Evolutionary conservation across 1,284 basidiomycete genomes (phyloP), one percentile per base, ranked within the genome.

Genomic region (Sporisorium scitamineum): DNA sequence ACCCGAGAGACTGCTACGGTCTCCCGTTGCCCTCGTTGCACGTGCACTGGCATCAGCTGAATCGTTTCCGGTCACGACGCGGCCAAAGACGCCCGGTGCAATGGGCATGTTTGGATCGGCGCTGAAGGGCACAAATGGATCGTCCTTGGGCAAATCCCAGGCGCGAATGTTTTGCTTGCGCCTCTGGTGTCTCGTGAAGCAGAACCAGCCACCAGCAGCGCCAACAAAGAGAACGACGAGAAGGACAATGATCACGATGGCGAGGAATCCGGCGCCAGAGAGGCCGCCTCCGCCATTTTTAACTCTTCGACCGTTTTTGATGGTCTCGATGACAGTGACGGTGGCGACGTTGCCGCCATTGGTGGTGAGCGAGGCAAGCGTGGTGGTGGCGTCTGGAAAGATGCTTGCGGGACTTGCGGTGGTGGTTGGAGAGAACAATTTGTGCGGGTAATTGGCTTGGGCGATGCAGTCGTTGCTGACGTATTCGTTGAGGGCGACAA

Each of bases 331-430:
- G 8, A 76, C 65, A 10, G 70, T 71, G 22, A 73, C 64, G 7
- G 76, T 75, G 47, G 61, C 64, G 1, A 78, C 67, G 14, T 68
- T 51, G 34, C 63, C 69, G 37, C 71, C 58, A 26, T 32, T 58
- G 4, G 78, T 81, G 13, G 76, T 76, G 18, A 74, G 34, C 0
- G 74, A 75, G 10, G 76, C 60, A 18, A 80, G 44, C 10, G 66
- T 64, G 16, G 68, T 65, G 26, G 70, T 74, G 22, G 64, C 72
- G 52, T 80, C 78, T 8, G 80, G 76, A 16, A 62, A 75, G 27
- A 76, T 51, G 27, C 67, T 63, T 8, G 68, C 68, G 1, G 64
- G 59, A 5, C 61, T 34, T 22, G 65, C 62, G 8, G 68, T 70
- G 32, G 71, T 68, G 22, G 68, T 64, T 1, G 65, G 58, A 13